These are phyloP conservation scores for Avena eriantha DNA, from an alignment of 176 grass and related monocot genomes.

Conservation along the genomic window DNA sequence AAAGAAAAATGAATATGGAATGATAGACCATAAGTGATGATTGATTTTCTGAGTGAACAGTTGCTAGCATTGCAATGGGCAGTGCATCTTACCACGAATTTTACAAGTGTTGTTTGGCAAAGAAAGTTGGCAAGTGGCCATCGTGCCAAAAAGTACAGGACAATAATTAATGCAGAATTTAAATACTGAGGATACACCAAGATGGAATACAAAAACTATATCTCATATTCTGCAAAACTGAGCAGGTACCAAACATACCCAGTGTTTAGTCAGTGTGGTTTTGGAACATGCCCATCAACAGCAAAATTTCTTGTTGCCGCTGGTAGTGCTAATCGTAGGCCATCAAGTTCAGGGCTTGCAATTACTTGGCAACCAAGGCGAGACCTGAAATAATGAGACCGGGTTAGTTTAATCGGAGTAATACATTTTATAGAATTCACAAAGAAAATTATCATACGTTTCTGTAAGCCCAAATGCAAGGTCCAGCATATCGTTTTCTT, in stretches of 20 bases:
- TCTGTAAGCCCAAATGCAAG: slow-evolving; percentile 91
- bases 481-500: slow-evolving; percentile 99
- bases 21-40: slow-evolving; percentile 1
- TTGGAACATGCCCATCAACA: slow-evolving; percentile 70
- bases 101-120: slow-evolving; percentile 18
- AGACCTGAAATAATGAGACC: slow-evolving; percentile 60
- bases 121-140: slow-evolving; percentile 13
- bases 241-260: slow-evolving; percentile 13
- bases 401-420: slow-evolving; percentile 31
- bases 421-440: slow-evolving; percentile 24
- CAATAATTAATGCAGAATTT: neutral
- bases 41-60: neutral
- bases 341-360: slow-evolving; percentile 88
- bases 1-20: neutral
- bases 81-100: slow-evolving; percentile 17
- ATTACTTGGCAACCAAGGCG: slow-evolving; percentile 92
- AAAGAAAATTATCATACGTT: slow-evolving; percentile 54
- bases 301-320: slow-evolving; percentile 73
- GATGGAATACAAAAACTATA: slow-evolving; percentile 19
- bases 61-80: neutral
- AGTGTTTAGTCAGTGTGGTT: slow-evolving; percentile 68
- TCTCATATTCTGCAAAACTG: slow-evolving; percentile 38
- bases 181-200: slow-evolving; percentile 17
- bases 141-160: slow-evolving; percentile 29
- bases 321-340: slow-evolving; percentile 72